A percentile compares a stretch with the other conserved stretches of the same genome.
phyloP scores from a whole-genome alignment of 345 rosid genomes.

The Eucalyptus coolabah region DNA sequence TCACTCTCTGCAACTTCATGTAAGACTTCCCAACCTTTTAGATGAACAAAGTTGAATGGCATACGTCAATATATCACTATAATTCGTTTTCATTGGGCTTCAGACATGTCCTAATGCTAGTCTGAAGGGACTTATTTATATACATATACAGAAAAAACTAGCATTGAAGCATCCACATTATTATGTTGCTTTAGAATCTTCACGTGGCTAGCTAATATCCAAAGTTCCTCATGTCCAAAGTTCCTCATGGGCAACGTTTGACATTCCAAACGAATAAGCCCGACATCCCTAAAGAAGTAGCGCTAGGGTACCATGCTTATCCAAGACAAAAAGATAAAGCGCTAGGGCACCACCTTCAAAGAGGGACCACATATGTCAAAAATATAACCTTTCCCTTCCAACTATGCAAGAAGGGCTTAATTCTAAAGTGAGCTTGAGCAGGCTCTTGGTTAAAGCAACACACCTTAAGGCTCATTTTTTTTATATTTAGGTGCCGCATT shows the following conservation, averaged over 20 bases:
- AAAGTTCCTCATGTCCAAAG: background rate
- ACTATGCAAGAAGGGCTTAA: background rate
- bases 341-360: background rate
- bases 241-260: background rate
- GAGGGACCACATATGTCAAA: background rate
- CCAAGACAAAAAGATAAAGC: background rate
- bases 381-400: background rate
- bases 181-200: background rate
- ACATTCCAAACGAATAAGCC: background rate
- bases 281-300: background rate
- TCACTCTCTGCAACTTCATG: background rate
- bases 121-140: background rate
- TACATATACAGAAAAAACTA: background rate
- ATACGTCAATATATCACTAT: background rate
- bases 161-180: background rate
- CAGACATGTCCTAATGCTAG: background rate
- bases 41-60: background rate
- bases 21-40: background rate
- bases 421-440: background rate
- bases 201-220: background rate
- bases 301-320: background rate
- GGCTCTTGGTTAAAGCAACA: background rate
- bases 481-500: background rate
- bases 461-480: background rate
- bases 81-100: background rate